Base-by-base conservation (phyloP, 805 yeast genomes). In the Kuraishia floccosa region DNA sequence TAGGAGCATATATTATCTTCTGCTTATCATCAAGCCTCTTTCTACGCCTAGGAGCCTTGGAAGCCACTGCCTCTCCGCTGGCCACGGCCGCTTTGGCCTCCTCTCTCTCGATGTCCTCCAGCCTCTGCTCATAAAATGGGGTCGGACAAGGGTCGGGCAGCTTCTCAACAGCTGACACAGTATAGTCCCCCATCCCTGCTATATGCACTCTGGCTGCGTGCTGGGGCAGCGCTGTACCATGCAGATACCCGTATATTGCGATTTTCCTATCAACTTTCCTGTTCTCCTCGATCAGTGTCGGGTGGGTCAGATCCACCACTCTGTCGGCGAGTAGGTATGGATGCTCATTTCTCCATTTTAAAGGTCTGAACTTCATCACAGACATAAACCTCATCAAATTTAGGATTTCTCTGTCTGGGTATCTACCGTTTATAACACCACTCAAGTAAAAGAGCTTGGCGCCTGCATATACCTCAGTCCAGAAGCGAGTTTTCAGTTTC, bases 71-170 rank as follows among this genome's bases (percentile, higher is more conserved):
- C 34, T 68, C 73, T 7, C 80, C 82, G 14, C 67, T 65, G 30
- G 66, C 77, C 6, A 68, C 72, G n/a, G 80, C 79, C 29, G 65
- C 60, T 46, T 76, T 78, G 26, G 74, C 71, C 38, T 64, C 70
- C 47, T 83, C 93, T 46, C 89, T 63, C 56, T 81, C 91, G 24
- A 68, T 49, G 24, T 85, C 96, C 39, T 83, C 94, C 24, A 85
- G 59, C 44, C 71, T 79, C 51, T 86, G 94, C 51, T 86, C 93
- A 42, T 66, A 85, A 46, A 72, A 82, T 3, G 99, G 99, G 0
- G 98, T 89, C 19, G 99, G 98, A 52, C 98, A 93, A 13, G 99
- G 99, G 61, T 91, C 99, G 3, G 97, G 96, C 32, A 91, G 63
- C 44, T 84, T 81, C 54, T 91, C 97, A 13, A 85, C 76, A 9